Evolutionary conservation across 306 rosid species (phyloP).

Genomic region (Cucurbita maxima): DNA sequence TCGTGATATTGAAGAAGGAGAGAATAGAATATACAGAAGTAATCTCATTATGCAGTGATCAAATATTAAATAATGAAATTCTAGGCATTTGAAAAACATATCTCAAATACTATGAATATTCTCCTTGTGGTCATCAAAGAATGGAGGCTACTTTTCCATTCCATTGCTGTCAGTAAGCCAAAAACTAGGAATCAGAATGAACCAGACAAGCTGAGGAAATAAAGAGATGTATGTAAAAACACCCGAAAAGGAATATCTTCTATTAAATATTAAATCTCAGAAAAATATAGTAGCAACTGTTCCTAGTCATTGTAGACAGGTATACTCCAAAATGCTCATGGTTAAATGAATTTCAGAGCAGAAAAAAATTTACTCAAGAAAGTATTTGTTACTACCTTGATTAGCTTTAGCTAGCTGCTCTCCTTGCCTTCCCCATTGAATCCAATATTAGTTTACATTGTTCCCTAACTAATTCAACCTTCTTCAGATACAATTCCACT

Average conservation of each 20-base stretch:
- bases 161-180: not conserved
- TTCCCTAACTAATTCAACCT: conserved; percentile 17
- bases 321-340: not conserved
- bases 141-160: not conserved
- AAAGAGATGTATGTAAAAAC: not conserved
- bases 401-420: not conserved
- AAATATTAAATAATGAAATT: not conserved
- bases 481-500: conserved; percentile 18
- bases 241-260: not conserved
- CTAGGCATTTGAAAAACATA: not conserved
- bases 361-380: not conserved
- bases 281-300: not conserved
- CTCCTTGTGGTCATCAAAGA: not conserved
- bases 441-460: conserved; percentile 17
- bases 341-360: not conserved
- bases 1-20: not conserved
- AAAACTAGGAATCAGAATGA: not conserved
- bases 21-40: not conserved
- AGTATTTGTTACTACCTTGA: not conserved
- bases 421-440: conserved; percentile 9
- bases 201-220: not conserved
- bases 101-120: not conserved
- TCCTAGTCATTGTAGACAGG: not conserved
- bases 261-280: not conserved
- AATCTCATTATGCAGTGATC: not conserved